Percentiles rank a stretch among this genome's conserved stretches.
Conservation (phyloP, 805 yeast species). For the Metschnikowia borealis region DNA sequence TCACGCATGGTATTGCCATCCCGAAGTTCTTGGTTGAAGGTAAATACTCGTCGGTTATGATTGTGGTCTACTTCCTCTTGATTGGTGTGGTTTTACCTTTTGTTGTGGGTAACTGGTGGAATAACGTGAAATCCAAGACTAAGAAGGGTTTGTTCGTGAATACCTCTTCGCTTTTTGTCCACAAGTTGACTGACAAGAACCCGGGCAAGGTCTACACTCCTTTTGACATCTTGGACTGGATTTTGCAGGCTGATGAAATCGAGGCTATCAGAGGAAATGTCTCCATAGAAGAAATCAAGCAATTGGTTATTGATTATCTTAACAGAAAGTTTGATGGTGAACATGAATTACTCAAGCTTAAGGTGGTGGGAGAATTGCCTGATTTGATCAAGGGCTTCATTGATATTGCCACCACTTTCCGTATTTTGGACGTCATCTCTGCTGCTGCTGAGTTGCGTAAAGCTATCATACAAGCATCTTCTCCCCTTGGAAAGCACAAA, state of each 20-base stretch:
- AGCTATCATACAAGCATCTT: conserved; percentile 72
- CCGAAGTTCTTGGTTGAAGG: conserved; percentile 91
- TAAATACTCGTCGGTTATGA: conserved; percentile 60
- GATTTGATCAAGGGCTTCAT: conserved; percentile 65
- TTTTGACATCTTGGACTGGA: conserved; percentile 52
- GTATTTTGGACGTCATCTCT: conserved; percentile 61
- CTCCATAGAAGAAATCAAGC: conserved; percentile 45
- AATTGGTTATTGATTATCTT: conserved; percentile 54
- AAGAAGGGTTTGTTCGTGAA: conserved; percentile 76
- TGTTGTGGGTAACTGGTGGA: conserved; percentile 90
- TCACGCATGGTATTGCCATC: conserved; percentile 88
- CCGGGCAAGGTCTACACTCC: conserved; percentile 65
- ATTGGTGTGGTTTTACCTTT: conserved; percentile 79
- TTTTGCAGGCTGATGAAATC: conserved; percentile 68
- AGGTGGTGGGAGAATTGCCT: conserved; percentile 61
- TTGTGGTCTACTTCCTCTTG: conserved; percentile 58
- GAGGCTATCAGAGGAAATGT: conserved; percentile 37
- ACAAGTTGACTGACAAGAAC: conserved; percentile 66
- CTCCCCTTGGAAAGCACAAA: conserved; percentile 46
- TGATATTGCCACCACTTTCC: conserved; percentile 78
- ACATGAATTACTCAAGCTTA: conserved; percentile 41
- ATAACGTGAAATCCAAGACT: conserved; percentile 70
- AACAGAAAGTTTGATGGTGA: conserved; percentile 41
- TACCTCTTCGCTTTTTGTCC: conserved; percentile 78
- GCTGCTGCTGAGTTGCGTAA: conserved; percentile 65